Evolutionary conservation across 768 basidiomycete genomes (phyloP).

Genomic region (Coprinopsis sp.): DNA sequence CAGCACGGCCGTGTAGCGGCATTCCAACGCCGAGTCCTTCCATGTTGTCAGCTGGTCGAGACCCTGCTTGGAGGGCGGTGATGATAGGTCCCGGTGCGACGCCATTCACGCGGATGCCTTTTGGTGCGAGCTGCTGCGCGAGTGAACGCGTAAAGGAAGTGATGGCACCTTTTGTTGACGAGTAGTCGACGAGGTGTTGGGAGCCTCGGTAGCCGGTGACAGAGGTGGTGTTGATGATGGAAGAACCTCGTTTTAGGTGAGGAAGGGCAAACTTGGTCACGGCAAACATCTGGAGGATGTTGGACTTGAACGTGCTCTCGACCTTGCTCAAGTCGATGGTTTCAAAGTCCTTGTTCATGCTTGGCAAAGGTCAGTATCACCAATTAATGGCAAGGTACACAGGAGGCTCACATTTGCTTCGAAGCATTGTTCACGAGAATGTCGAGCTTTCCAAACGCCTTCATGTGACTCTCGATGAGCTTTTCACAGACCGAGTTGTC

Average conservation of each 20-base stretch:
- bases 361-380: conserved; percentile 11
- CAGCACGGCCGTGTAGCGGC: conserved; percentile 45
- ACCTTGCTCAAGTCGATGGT: conserved; percentile 50
- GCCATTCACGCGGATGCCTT: conserved; percentile 54
- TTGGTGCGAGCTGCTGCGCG: conserved; percentile 46
- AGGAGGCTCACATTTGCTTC: conserved; percentile 32
- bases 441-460: conserved; percentile 42
- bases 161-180: conserved; percentile 58
- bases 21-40: conserved; percentile 46
- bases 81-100: conserved; percentile 53
- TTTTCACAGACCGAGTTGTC: conserved; percentile 36
- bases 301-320: conserved; percentile 49
- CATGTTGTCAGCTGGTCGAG: conserved; percentile 51
- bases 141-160: conserved; percentile 52
- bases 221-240: conserved; percentile 59
- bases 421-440: conserved; percentile 60
- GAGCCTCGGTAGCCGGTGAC: conserved; percentile 49
- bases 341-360: conserved; percentile 39
- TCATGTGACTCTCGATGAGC: conserved; percentile 44
- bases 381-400: neutral
- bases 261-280: conserved; percentile 52
- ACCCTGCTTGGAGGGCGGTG: conserved; percentile 56
- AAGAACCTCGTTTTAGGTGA: conserved; percentile 52
- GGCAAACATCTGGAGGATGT: conserved; percentile 58
- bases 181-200: conserved; percentile 37